Conservation (phyloP, 139 green algal species). For the Auxenochlorella pyrenoidosa region DNA sequence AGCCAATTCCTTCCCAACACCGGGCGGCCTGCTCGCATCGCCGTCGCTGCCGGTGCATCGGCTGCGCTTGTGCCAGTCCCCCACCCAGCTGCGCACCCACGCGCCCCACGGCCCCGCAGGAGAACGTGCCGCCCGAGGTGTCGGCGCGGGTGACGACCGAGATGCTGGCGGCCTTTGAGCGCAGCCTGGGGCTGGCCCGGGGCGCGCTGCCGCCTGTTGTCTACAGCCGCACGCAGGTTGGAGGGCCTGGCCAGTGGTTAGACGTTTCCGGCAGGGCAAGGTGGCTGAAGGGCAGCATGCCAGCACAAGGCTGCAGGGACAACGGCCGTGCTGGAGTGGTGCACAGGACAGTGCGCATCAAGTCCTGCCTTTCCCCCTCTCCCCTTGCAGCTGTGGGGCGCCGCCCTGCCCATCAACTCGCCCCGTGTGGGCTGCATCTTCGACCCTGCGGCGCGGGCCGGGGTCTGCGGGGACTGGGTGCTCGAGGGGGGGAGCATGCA, state of each 20-base stretch:
- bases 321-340: too few species aligned
- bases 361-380: not conserved
- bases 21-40: too few species aligned
- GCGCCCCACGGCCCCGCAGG: slow-evolving; percentile 47
- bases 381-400: slow-evolving; percentile 72
- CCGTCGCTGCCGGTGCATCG: not conserved
- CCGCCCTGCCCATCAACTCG: slow-evolving; percentile 77
- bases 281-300: too few species aligned
- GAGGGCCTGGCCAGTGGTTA: too few species aligned
- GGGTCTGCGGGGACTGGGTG: slow-evolving; percentile 86
- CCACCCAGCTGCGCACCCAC: not conserved
- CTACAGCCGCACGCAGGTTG: slow-evolving; percentile 30
- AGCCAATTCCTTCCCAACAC: not conserved
- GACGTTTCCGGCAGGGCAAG: not conserved
- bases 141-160: slow-evolving; percentile 56
- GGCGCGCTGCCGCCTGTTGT: slow-evolving; percentile 30
- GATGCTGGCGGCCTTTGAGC: slow-evolving; percentile 58
- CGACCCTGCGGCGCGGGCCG: slow-evolving; percentile 62
- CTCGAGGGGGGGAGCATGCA: slow-evolving; percentile 62
- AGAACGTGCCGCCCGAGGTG: slow-evolving; percentile 66
- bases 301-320: too few species aligned
- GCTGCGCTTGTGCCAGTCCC: not conserved
- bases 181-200: slow-evolving; percentile 34
- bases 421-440: slow-evolving; percentile 69
- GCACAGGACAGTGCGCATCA: too few species aligned